phyloP scores from a whole-genome alignment of 202 grass and related monocot species.

The Panicum virgatum region DNA sequence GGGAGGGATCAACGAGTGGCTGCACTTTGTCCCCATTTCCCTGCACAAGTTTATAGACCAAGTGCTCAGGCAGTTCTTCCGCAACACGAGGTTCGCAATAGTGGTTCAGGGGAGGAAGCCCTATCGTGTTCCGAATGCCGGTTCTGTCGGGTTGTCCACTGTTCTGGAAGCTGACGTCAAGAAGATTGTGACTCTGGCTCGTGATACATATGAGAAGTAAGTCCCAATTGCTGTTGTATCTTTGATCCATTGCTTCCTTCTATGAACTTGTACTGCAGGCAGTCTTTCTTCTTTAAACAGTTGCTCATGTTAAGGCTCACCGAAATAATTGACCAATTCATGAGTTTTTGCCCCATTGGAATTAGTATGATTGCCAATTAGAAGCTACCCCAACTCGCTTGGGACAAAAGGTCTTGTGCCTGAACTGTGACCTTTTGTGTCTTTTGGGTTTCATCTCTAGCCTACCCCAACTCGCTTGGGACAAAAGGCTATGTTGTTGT shows the following conservation, averaged over 20 bases:
- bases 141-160: conserved; percentile 58
- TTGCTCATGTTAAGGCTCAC: not conserved
- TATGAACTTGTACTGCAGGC: not conserved
- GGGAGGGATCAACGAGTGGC: conserved; percentile 83
- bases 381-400: too few species aligned
- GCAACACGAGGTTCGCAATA: conserved; percentile 61
- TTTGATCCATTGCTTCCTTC: not conserved
- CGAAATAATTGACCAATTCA: not conserved
- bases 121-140: conserved; percentile 38
- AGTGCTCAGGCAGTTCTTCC: conserved; percentile 67
- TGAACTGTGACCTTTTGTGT: too few species aligned
- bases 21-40: conserved; percentile 76
- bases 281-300: not conserved
- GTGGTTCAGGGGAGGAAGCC: conserved; percentile 61
- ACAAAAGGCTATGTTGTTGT: too few species aligned
- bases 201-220: conserved; percentile 90
- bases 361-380: not conserved
- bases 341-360: not conserved
- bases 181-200: conserved; percentile 69
- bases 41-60: conserved; percentile 72
- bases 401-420: too few species aligned
- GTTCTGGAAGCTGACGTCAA: conserved; percentile 76
- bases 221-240: not conserved
- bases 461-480: too few species aligned
- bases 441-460: too few species aligned